Percentiles rank a stretch among this genome's conserved stretches.
Evolutionary conservation across 176 grass and related monocot genomes (phyloP).

Genomic region (Eragrostis curvula): DNA sequence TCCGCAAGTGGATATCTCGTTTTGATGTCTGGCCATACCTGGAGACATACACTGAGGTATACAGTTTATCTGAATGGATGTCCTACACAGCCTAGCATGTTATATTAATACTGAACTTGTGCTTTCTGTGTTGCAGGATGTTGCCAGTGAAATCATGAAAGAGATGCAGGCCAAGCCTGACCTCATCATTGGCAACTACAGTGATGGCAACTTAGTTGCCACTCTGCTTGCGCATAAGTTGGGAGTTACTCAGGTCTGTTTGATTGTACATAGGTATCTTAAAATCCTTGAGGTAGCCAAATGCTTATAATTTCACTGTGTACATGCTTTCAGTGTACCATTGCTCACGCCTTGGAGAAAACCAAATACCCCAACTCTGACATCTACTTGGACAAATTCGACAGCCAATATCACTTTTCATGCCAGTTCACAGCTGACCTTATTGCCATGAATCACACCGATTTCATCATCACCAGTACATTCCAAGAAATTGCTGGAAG

Average conservation of each 20-base stretch:
- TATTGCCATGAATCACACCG: slow-evolving; percentile 93
- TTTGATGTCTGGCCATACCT: slow-evolving; percentile 99
- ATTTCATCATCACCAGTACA: slow-evolving; percentile 98
- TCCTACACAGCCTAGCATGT: slow-evolving; percentile 1
- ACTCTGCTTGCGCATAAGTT: slow-evolving; percentile 90
- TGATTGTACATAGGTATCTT: background rate
- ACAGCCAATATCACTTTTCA: slow-evolving; percentile 95
- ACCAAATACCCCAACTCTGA: slow-evolving; percentile 98
- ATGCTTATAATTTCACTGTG: slow-evolving; percentile 17
- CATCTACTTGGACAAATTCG: slow-evolving; percentile 93
- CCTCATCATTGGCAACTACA: slow-evolving; percentile 96
- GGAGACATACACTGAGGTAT: slow-evolving; percentile 92
- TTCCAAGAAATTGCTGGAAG: slow-evolving; percentile 99
- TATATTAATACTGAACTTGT: slow-evolving; percentile 33
- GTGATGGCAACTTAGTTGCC: slow-evolving; percentile 93
- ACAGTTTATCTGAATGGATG: background rate
- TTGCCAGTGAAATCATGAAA: slow-evolving; percentile 74
- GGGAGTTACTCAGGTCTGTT: slow-evolving; percentile 85
- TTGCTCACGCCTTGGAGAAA: slow-evolving; percentile 98
- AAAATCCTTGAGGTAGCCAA: background rate
- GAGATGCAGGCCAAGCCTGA: slow-evolving; percentile 96
- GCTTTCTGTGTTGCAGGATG: slow-evolving; percentile 61
- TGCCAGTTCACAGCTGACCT: slow-evolving; percentile 97
- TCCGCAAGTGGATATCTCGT: slow-evolving; percentile 96
- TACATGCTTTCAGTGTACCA: slow-evolving; percentile 70